phyloP scores from a whole-genome alignment of 352 stramenopile genomes.

The Pythium graminicola region DNA sequence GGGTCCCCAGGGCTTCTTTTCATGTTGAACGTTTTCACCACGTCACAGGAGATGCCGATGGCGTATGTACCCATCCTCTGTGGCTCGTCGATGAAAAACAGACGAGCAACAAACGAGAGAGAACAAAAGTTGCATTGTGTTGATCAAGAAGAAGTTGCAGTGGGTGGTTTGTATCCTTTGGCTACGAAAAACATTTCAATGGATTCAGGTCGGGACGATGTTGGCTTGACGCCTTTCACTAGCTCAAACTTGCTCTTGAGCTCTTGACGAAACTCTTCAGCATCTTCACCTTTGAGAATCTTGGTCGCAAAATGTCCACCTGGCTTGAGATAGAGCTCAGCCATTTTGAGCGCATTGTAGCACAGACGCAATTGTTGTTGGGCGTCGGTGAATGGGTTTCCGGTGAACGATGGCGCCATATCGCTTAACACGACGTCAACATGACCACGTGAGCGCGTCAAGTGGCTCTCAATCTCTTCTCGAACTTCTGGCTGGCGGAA shows the following conservation, averaged over 20 bases:
- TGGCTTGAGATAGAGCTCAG: slow-evolving; percentile 68
- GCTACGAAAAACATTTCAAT: slow-evolving; percentile 83
- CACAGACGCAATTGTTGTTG: slow-evolving; percentile 78
- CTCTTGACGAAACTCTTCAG: slow-evolving; percentile 65
- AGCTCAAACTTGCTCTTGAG: slow-evolving; percentile 63
- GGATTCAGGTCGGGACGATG: slow-evolving; percentile 70
- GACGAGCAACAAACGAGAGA: too few relatives aligned
- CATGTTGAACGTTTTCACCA: too few relatives aligned
- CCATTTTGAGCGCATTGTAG: slow-evolving; percentile 81
- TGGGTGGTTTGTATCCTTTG: slow-evolving; percentile 50
- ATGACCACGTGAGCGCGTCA: slow-evolving; percentile 29
- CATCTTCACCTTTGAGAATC: slow-evolving; percentile 68
- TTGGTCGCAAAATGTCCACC: slow-evolving; percentile 79
- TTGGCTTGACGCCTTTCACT: slow-evolving; percentile 78
- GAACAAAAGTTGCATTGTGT: too few relatives aligned
- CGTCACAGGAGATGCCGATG: too few relatives aligned
- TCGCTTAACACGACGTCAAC: slow-evolving; percentile 83
- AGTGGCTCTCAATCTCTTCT: slow-evolving; percentile 41
- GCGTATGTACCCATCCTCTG: too few relatives aligned
- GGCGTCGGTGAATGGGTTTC: slow-evolving; percentile 67
- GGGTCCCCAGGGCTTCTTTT: too few relatives aligned
- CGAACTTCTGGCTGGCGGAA: slow-evolving; percentile 61
- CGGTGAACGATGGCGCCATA: slow-evolving; percentile 83
- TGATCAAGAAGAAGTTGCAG: too few relatives aligned
- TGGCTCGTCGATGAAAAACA: too few relatives aligned